These are phyloP conservation scores for Yarrowia sp. DNA, from an alignment of 805 yeast genomes.

Conservation along the genomic window DNA sequence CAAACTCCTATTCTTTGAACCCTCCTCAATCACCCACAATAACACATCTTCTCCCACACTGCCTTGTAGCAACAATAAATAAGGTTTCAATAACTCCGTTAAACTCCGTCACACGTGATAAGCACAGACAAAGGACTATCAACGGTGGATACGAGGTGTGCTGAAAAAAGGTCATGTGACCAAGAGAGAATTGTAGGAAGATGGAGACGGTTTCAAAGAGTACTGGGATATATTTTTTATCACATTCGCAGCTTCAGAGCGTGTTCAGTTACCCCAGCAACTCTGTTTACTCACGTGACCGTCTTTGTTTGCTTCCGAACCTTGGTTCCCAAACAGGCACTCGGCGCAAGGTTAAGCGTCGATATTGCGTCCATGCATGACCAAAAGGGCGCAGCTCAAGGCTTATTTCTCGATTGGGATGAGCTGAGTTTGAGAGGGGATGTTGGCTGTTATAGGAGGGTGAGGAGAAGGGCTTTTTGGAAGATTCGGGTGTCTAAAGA, in stretches of 20 bases:
- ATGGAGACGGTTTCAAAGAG: not conserved
- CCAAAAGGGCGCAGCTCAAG: conserved; percentile 20
- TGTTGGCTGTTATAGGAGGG: not conserved
- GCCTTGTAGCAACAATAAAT: conserved; percentile 16
- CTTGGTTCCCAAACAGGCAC: not conserved
- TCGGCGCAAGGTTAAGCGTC: conserved; percentile 1
- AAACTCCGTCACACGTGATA: conserved; percentile 30
- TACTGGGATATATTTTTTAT: not conserved
- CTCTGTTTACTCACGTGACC: conserved; percentile 32
- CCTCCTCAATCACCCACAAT: too few relatives aligned
- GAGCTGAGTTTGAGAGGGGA: not conserved
- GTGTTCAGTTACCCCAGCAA: not conserved
- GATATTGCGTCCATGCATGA: not conserved
- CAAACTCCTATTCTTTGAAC: too few relatives aligned
- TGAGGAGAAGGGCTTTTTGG: not conserved
- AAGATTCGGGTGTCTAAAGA: too few relatives aligned
- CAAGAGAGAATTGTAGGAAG: too few relatives aligned
- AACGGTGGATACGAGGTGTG: not conserved
- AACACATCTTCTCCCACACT: not conserved
- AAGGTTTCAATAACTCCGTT: conserved; percentile 19
- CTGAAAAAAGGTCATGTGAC: not conserved
- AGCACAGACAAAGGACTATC: conserved; percentile 17
- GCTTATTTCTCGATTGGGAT: conserved; percentile 21
- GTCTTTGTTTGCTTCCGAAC: conserved; percentile 29
- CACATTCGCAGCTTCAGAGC: not conserved